Percentiles rank a stretch among this genome's conserved stretches.
Conservation (phyloP, 2,329 filamentous ascomycete species). For the Coniochaeta ligniaria region DNA sequence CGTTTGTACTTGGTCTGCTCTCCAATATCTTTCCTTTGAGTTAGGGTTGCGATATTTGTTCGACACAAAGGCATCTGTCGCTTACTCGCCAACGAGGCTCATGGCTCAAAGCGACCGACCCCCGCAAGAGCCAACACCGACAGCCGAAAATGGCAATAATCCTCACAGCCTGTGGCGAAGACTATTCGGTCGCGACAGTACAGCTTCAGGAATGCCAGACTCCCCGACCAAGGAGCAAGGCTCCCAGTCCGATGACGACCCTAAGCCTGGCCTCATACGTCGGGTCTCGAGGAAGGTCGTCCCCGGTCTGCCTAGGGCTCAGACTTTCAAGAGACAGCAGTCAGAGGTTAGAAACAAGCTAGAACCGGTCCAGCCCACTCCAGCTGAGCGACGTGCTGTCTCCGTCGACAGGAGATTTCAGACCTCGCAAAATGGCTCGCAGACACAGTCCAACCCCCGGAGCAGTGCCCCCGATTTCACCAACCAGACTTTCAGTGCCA, state of each 20-base stretch:
- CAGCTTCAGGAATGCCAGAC: constrained; percentile 7
- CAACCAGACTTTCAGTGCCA: constrained; percentile 17
- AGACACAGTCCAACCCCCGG: constrained; percentile 30
- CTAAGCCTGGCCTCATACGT: constrained; percentile 28
- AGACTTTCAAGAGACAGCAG: constrained; percentile 76
- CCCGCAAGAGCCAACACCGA: constrained; percentile 9
- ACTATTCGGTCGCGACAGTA: constrained; percentile 14
- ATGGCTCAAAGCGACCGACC: constrained; percentile 19
- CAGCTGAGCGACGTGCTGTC: constrained; percentile 62
- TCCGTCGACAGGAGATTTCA: constrained; percentile 52
- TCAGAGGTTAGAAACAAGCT: constrained; percentile 73
- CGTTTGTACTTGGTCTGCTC: not conserved
- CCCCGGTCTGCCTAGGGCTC: constrained; percentile 66
- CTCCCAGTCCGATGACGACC: constrained; percentile 19
- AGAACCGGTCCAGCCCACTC: constrained; percentile 54
- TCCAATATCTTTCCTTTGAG: not conserved
- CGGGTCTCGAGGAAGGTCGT: constrained; percentile 57
- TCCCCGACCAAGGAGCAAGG: constrained; percentile 7
- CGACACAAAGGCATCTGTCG: not conserved
- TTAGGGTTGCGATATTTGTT: not conserved
- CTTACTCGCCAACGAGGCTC: constrained; percentile 4
- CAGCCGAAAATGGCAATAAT: constrained; percentile 10
- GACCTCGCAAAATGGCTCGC: constrained; percentile 25
- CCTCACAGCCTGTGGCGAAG: constrained; percentile 18
- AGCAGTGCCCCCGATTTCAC: constrained; percentile 42